Conservation (phyloP, 78 protist genomes). For the Dictyostelium brefeldianum region DNA sequence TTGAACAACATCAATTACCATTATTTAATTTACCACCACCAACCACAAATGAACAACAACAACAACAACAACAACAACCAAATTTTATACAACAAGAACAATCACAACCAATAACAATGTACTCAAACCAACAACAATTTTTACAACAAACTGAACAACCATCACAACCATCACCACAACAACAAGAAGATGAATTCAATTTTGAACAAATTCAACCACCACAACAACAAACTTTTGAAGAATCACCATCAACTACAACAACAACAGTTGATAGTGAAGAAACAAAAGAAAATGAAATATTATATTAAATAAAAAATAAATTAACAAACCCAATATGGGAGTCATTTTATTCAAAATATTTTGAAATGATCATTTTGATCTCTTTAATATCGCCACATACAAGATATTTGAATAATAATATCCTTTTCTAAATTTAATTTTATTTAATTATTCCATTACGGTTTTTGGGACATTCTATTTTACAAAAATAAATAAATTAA, state of each 20-base stretch:
- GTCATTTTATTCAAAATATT: too few relatives aligned
- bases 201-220: background rate
- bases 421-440: too few relatives aligned
- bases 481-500: too few relatives aligned
- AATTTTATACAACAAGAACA: background rate
- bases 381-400: too few relatives aligned
- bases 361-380: too few relatives aligned
- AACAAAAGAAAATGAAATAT: too few relatives aligned
- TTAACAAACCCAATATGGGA: too few relatives aligned
- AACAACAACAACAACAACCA: constrained; percentile 7
- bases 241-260: background rate
- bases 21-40: constrained; percentile 16
- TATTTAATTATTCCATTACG: too few relatives aligned
- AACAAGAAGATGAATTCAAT: constrained; percentile 1
- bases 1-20: background rate
- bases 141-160: constrained; percentile 27
- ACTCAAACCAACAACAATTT: background rate
- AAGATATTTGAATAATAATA: too few relatives aligned
- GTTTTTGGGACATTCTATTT: too few relatives aligned
- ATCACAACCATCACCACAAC: constrained; percentile 32
- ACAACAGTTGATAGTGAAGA: background rate
- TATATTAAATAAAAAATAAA: too few relatives aligned
- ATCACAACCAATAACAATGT: background rate
- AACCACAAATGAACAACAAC: background rate
- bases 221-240: background rate